Evolutionary conservation across 2,329 filamentous ascomycete genomes (phyloP).

Genomic region (Colletotrichum lupini): DNA sequence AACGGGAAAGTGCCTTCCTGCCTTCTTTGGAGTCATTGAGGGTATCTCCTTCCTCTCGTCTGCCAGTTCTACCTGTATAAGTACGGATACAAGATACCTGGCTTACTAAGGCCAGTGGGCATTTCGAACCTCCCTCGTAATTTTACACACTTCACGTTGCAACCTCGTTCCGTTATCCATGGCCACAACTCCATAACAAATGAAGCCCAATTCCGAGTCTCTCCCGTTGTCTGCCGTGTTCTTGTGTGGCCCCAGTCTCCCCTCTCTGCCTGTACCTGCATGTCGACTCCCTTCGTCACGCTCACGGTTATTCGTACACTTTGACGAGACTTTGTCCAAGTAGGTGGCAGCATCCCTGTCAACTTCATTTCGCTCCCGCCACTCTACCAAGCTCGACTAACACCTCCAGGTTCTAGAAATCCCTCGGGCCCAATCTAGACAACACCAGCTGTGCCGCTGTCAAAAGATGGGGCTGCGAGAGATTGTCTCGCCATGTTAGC

Average conservation of each 20-base stretch:
- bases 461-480: neutral
- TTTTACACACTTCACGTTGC: neutral
- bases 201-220: neutral
- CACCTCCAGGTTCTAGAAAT: neutral
- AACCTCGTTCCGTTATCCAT: neutral
- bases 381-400: neutral
- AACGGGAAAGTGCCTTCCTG: neutral
- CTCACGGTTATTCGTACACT: neutral
- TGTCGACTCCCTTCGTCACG: neutral
- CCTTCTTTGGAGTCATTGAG: too few relatives aligned
- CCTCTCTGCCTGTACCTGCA: neutral
- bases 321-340: neutral
- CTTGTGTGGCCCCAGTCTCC: neutral
- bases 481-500: neutral
- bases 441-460: neutral
- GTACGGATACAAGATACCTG: neutral
- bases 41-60: neutral
- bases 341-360: neutral
- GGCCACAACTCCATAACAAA: neutral
- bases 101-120: neutral
- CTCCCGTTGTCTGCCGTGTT: neutral
- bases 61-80: too few relatives aligned
- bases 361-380: conserved; percentile 1
- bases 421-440: neutral
- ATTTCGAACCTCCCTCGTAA: neutral